Evolutionary conservation across 2,329 filamentous ascomycete genomes (phyloP).

Genomic region (Capronia americana): DNA sequence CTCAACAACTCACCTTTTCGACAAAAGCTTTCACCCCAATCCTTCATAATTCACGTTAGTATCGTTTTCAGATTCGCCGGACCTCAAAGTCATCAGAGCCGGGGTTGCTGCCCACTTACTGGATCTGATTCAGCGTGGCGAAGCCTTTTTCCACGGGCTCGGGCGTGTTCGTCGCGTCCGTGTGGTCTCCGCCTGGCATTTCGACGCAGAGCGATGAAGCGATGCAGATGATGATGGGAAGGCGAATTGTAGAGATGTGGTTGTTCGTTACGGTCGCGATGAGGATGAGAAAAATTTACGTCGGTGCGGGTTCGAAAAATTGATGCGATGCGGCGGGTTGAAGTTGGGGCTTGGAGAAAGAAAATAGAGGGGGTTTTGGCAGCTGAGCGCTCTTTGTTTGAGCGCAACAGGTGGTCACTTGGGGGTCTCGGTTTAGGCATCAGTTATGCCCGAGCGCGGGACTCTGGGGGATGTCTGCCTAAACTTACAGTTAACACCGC

Average conservation of each 20-base stretch:
- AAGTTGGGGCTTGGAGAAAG: background rate
- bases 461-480: background rate
- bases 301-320: background rate
- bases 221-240: constrained; percentile 16
- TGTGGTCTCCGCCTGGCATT: constrained; percentile 62
- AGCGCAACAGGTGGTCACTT: background rate
- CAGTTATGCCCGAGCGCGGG: background rate
- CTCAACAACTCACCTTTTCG: constrained; percentile 62
- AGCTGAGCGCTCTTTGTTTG: background rate
- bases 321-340: too few species aligned
- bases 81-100: constrained; percentile 1
- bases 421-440: background rate
- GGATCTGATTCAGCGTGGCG: constrained; percentile 83
- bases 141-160: constrained; percentile 74
- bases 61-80: constrained; percentile 32
- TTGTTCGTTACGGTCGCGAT: background rate
- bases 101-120: constrained; percentile 58
- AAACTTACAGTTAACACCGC: background rate
- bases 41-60: constrained; percentile 51
- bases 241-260: background rate
- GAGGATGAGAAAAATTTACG: background rate
- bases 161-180: constrained; percentile 61
- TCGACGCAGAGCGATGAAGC: constrained; percentile 24
- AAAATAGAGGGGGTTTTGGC: background rate
- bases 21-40: constrained; percentile 72